phyloP scores from a whole-genome alignment of 768 basidiomycete genomes.

The Cystoderma amianthinum region DNA sequence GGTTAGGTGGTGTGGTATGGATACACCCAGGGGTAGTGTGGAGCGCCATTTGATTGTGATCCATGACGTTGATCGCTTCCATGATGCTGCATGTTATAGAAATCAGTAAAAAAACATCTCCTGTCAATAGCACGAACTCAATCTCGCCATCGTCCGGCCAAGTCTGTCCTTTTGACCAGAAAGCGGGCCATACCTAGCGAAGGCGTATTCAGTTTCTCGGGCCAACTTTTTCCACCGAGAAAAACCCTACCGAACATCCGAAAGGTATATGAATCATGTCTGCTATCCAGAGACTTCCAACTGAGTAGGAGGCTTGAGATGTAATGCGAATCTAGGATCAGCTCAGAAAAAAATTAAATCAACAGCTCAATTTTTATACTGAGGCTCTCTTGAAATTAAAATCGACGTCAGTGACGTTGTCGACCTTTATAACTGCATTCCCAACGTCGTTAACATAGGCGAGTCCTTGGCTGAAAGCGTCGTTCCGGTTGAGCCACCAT shows the following conservation, averaged over 20 bases:
- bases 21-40: constrained; percentile 52
- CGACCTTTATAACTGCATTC: constrained; percentile 67
- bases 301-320: constrained; percentile 30
- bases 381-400: too few species aligned
- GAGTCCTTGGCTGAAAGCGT: constrained; percentile 40
- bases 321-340: constrained; percentile 34
- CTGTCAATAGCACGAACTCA: too few species aligned
- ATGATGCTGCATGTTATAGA: too few species aligned
- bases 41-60: constrained; percentile 69
- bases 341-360: constrained; percentile 10
- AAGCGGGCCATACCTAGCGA: constrained; percentile 38
- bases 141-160: constrained; percentile 46
- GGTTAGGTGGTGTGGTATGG: constrained; percentile 24
- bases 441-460: constrained; percentile 56
- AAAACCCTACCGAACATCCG: constrained; percentile 40
- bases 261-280: constrained; percentile 42
- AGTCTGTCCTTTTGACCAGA: constrained; percentile 35
- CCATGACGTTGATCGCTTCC: constrained; percentile 74
- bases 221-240: neutral
- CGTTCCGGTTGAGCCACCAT: constrained; percentile 43
- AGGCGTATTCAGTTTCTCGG: neutral
- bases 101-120: too few species aligned
- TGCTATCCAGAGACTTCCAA: constrained; percentile 37
- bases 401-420: constrained; percentile 55
- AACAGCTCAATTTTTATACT: constrained; percentile 36